Percentiles rank a stretch among this genome's conserved stretches.
Evolutionary conservation across 768 basidiomycete genomes (phyloP).

Genomic region (Pleurotus tuoliensis): DNA sequence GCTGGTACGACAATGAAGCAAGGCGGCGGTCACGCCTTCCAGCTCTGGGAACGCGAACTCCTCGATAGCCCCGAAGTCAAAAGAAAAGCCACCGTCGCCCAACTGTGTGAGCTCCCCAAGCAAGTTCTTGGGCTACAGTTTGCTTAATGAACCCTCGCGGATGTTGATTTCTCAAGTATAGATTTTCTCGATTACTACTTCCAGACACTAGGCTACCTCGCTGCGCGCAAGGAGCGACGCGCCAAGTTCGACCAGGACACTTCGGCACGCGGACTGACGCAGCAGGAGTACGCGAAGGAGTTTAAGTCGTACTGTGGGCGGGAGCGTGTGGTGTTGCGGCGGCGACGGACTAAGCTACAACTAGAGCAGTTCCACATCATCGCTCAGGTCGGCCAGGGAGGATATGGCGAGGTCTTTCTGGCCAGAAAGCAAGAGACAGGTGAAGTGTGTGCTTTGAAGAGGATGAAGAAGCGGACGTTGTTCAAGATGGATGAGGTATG

Average conservation of each 20-base stretch:
- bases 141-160: no score
- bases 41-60: slow-evolving; percentile 84
- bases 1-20: slow-evolving; percentile 52
- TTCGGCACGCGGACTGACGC: slow-evolving; percentile 52
- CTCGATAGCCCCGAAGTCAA: slow-evolving; percentile 84
- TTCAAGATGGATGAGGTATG: slow-evolving; percentile 97
- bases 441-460: slow-evolving; percentile 96
- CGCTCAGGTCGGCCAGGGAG: slow-evolving; percentile 97
- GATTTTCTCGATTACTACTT: slow-evolving; percentile 99
- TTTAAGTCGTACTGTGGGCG: slow-evolving; percentile 92
- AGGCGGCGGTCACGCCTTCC: slow-evolving; percentile 39
- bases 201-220: slow-evolving; percentile 86
- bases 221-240: slow-evolving; percentile 80
- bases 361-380: slow-evolving; percentile 98
- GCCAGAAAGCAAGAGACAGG: slow-evolving; percentile 94
- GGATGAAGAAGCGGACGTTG: slow-evolving; percentile 91
- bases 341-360: slow-evolving; percentile 86
- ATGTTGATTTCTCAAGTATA: slow-evolving; percentile 22
- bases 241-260: slow-evolving; percentile 83
- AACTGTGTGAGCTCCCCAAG: slow-evolving; percentile 68
- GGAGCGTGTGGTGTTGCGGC: slow-evolving; percentile 89
- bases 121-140: no score
- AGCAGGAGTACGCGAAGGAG: slow-evolving; percentile 65
- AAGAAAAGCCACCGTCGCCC: slow-evolving; percentile 94
- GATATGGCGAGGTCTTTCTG: slow-evolving; percentile 96